These are phyloP conservation scores for Claviceps pusilla DNA, from an alignment of 2,329 filamentous ascomycete species.

Conservation along the genomic window DNA sequence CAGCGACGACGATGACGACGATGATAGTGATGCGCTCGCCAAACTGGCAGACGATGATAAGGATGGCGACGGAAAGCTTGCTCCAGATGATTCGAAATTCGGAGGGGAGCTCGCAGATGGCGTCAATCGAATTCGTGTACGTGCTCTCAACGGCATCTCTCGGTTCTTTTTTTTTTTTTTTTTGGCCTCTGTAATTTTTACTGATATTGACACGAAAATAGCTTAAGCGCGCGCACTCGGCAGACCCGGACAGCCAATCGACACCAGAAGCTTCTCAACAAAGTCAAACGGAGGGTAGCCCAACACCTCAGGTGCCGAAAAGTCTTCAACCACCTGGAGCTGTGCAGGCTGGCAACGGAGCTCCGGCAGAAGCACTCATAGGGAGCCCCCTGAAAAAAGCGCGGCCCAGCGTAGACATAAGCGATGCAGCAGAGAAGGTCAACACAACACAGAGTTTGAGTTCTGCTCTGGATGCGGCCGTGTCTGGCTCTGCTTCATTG, in stretches of 20 bases:
- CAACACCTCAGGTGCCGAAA: constrained; percentile 8
- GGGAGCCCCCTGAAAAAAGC: constrained; percentile 67
- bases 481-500: constrained; percentile 11
- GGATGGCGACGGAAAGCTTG: constrained; percentile 42
- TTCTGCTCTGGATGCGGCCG: constrained; percentile 18
- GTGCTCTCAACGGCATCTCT: constrained; percentile 12
- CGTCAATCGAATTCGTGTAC: constrained; percentile 66
- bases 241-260: constrained; percentile 42
- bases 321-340: constrained; percentile 9
- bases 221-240: constrained; percentile 70
- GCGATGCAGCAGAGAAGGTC: constrained; percentile 12
- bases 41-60: constrained; percentile 56
- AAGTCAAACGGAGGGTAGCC: constrained; percentile 31
- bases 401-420: constrained; percentile 38
- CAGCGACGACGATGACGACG: constrained; percentile 61
- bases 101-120: constrained; percentile 66
- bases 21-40: constrained; percentile 43
- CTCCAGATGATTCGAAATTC: constrained; percentile 55
- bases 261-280: constrained; percentile 20
- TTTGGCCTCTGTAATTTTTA: constrained; percentile 1
- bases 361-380: constrained; percentile 28
- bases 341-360: constrained; percentile 18
- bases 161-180: neutral
- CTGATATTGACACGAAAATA: constrained; percentile 20
- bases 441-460: constrained; percentile 20